These are phyloP conservation scores for Psilocybe subaeruginosa DNA, from an alignment of 768 basidiomycete genomes.

Conservation along the genomic window DNA sequence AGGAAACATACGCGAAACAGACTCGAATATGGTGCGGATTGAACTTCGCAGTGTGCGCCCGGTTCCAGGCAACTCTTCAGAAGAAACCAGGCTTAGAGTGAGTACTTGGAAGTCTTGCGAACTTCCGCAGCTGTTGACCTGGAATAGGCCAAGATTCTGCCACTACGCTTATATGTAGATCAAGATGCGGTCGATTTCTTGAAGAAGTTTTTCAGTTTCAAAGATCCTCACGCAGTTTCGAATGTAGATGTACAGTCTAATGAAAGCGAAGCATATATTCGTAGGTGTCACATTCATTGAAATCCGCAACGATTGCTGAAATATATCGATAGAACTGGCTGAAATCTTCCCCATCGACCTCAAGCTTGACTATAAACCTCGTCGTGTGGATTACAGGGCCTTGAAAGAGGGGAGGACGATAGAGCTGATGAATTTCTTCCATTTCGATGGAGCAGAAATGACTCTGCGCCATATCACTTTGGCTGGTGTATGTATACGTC, in stretches of 20 bases:
- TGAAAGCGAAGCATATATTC: conserved; percentile 47
- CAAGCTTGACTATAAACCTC: conserved; percentile 98
- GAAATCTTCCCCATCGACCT: conserved; percentile 95
- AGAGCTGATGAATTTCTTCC: conserved; percentile 99
- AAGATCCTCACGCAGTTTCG: conserved; percentile 53
- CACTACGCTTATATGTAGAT: conserved; percentile 91
- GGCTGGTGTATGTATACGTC: conserved; percentile 67
- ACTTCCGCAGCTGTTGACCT: neutral
- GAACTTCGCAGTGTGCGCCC: conserved; percentile 80
- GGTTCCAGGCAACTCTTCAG: conserved; percentile 61
- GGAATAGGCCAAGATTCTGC: conserved; percentile 82
- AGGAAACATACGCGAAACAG: conserved; percentile 89
- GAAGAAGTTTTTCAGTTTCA: conserved; percentile 95
- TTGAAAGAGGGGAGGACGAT: conserved; percentile 90
- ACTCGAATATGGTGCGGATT: conserved; percentile 90
- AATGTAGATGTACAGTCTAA: conserved; percentile 31
- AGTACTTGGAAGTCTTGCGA: conserved; percentile 29
- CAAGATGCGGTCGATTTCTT: conserved; percentile 98
- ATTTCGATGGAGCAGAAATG: conserved; percentile 99
- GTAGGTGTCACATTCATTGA: conserved; percentile 20
- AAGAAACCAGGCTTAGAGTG: conserved; percentile 82
- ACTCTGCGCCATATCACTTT: conserved; percentile 91
- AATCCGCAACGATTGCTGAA: neutral
- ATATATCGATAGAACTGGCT: conserved; percentile 67
- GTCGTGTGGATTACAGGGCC: conserved; percentile 93